Conservation (phyloP, 768 basidiomycete species). For the Leccinum longicurvipes region DNA sequence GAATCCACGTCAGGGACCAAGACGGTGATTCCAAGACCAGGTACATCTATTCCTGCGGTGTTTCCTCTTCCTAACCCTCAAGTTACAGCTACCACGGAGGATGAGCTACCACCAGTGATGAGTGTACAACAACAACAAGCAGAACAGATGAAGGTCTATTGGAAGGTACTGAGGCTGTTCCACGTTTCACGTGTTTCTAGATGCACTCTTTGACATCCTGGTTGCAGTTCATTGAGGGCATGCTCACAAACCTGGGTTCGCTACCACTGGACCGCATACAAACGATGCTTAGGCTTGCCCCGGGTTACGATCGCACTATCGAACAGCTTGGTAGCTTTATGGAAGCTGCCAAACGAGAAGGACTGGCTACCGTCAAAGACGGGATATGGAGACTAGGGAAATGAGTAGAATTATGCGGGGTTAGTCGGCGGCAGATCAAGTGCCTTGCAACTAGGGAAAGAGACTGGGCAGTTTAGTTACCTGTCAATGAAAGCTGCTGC, state of each 20-base stretch:
- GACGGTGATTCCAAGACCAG: conserved; percentile 20
- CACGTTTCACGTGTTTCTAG: neutral
- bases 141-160: conserved; percentile 83
- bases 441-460: conserved; percentile 2
- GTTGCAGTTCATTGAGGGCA: conserved; percentile 79
- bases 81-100: conserved; percentile 36
- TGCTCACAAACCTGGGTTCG: conserved; percentile 83
- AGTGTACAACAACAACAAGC: conserved; percentile 71
- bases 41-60: conserved; percentile 11
- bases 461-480: neutral
- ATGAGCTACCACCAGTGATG: conserved; percentile 46
- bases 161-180: conserved; percentile 56
- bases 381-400: conserved; percentile 63
- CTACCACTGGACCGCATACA: conserved; percentile 83
- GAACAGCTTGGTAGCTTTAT: conserved; percentile 80
- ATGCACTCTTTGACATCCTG: conserved; percentile 2
- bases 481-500: conserved; percentile 5
- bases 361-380: conserved; percentile 64
- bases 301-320: conserved; percentile 72
- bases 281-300: conserved; percentile 80
- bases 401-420: conserved; percentile 1
- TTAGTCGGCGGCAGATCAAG: conserved; percentile 6
- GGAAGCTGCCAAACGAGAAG: conserved; percentile 77
- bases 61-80: neutral
- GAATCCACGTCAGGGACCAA: conserved; percentile 34